These are phyloP conservation scores for Talaromyces islandicus DNA, from an alignment of 2,329 filamentous ascomycete species.

Conservation along the genomic window DNA sequence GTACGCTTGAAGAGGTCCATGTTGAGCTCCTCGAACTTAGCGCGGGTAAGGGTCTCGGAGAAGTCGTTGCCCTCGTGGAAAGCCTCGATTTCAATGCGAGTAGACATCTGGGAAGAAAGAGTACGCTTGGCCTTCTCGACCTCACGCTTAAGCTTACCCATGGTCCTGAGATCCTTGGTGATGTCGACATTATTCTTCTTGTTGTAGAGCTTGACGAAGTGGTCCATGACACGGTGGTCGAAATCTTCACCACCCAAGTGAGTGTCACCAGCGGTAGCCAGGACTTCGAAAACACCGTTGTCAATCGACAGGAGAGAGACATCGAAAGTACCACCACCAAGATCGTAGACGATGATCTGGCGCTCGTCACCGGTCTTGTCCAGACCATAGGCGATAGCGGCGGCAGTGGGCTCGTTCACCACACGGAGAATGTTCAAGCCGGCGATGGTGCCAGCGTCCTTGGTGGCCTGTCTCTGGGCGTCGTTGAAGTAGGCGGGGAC, in stretches of 20 bases:
- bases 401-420: conserved; percentile 93
- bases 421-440: conserved; percentile 94
- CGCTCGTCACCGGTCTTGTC: conserved; percentile 79
- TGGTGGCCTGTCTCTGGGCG: conserved; percentile 93
- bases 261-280: conserved; percentile 93
- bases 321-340: conserved; percentile 92
- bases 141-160: conserved; percentile 99
- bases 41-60: conserved; percentile 94
- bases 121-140: conserved; percentile 99
- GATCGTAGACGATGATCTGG: conserved; percentile 89
- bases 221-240: conserved; percentile 93
- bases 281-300: conserved; percentile 87
- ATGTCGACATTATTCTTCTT: conserved; percentile 94
- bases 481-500: conserved; percentile 98
- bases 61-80: conserved; percentile 97
- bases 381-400: conserved; percentile 89
- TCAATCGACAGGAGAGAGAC: conserved; percentile 89
- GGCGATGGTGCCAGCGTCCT: conserved; percentile 87
- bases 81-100: conserved; percentile 91
- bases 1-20: conserved; percentile 99
- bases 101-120: conserved; percentile 88
- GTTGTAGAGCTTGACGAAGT: conserved; percentile 97
- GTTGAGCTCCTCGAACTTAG: conserved; percentile 99
- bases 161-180: conserved; percentile 91
- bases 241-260: conserved; percentile 98